A percentile compares a stretch with the other conserved stretches of the same genome.
Evolutionary conservation across 495 filamentous ascomycete genomes (phyloP).

Genomic region (Cercophora sp.): DNA sequence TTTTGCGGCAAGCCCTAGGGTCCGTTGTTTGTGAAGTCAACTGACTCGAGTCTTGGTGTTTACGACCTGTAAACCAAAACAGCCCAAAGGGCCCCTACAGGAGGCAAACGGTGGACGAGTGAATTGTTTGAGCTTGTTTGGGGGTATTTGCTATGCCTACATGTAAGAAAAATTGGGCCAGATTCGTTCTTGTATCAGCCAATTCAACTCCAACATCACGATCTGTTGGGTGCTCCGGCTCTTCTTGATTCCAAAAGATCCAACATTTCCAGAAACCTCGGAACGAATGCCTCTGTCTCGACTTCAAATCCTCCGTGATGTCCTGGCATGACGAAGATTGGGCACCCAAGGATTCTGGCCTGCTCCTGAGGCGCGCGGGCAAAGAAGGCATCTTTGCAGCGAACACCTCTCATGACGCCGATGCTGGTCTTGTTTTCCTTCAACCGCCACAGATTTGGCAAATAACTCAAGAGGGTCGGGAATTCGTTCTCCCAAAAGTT

Average conservation of each 20-base stretch:
- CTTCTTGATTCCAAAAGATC: constrained; percentile 9
- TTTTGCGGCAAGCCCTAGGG: no score
- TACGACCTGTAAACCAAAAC: no score
- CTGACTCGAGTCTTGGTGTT: no score
- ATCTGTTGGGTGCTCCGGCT: no score
- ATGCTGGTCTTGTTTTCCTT: constrained; percentile 17
- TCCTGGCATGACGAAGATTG: constrained; percentile 19
- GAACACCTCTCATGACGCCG: constrained; percentile 18
- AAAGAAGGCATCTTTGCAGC: constrained; percentile 25
- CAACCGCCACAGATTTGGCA: constrained; percentile 23
- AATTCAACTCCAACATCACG: no score
- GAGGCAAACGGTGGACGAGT: no score
- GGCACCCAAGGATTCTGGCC: constrained; percentile 18
- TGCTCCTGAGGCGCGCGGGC: constrained; percentile 20
- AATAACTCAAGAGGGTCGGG: constrained; percentile 12
- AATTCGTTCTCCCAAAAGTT: constrained; percentile 29
- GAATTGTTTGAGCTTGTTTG: no score
- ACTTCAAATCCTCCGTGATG: constrained; percentile 28
- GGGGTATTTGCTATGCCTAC: no score
- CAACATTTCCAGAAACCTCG: constrained; percentile 15
- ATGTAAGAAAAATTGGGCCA: no score
- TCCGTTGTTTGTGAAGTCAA: no score
- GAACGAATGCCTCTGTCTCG: constrained; percentile 22
- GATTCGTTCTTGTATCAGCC: no score
- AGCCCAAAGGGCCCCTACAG: no score